Evolutionary conservation across 1,139 yeast species (phyloP).

Genomic region (Pichia sp.): DNA sequence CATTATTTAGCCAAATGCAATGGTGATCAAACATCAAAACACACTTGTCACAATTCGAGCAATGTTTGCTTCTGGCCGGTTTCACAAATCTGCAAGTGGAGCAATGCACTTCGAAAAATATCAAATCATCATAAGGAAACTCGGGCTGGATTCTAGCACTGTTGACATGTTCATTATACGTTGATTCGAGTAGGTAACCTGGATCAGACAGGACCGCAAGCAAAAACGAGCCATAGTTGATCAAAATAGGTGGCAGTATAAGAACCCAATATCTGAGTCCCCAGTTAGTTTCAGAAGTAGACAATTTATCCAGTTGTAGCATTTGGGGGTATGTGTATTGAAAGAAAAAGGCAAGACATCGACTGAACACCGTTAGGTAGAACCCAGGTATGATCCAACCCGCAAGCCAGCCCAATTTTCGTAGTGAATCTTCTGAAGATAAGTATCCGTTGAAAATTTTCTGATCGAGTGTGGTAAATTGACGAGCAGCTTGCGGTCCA

Average conservation of each 20-base stretch:
- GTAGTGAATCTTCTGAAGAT: constrained; percentile 14
- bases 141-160: constrained; percentile 30
- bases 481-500: not conserved
- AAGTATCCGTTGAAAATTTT: constrained; percentile 11
- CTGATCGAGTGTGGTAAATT: constrained; percentile 10
- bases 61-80: constrained; percentile 89
- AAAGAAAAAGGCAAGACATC: constrained; percentile 48
- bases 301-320: not conserved
- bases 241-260: constrained; percentile 34
- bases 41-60: constrained; percentile 69
- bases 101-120: constrained; percentile 42
- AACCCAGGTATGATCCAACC: constrained; percentile 49
- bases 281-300: constrained; percentile 5
- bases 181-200: constrained; percentile 36
- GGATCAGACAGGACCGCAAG: constrained; percentile 54
- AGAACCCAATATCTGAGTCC: constrained; percentile 21
- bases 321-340: constrained; percentile 33
- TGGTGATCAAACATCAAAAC: constrained; percentile 79
- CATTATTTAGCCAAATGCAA: constrained; percentile 91
- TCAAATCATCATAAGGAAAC: constrained; percentile 44
- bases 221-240: constrained; percentile 39
- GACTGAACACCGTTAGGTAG: constrained; percentile 41
- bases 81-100: constrained; percentile 59
- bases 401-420: constrained; percentile 9
- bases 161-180: not conserved